Base-by-base conservation (phyloP, 1,139 yeast genomes). In the Candida dubliniensis region DNA sequence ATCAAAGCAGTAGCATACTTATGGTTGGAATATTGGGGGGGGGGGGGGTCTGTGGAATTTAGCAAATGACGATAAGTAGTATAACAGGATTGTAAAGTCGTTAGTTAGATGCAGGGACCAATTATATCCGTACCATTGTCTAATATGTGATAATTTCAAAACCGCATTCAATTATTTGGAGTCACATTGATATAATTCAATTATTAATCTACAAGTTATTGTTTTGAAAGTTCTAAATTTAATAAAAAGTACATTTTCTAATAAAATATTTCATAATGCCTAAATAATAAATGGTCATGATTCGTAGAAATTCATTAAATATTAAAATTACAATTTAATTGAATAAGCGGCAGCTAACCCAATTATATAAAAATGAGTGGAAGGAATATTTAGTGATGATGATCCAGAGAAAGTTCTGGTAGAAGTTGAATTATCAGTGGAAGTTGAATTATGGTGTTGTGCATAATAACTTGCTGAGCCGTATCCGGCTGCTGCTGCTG, bases 1-100 rank as follows among this genome's bases (percentile, higher is more conserved):
- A 31, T 80, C 89, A 0, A 88, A 91, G 86, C 1, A 95, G 95
- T 27, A 82, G 87, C 0, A 67, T 87, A 0, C 87, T 87, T 64
- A 86, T 86, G 79, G 65, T 86, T 38, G 93, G 95, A 0, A 68
- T 87, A 52, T 66, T 87, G 31, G 76, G 82, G 53, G 81, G 88
- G 76, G 87, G 31, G 64, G 82, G 1, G 70, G 76, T 8, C 72
- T 86, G 63, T 86, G 87, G 57, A 71, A 84, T 13, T 87, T 87
- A 58, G 84, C 88, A 46, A 52, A 66, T 82, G 64, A 87, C 81
- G 1, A 59, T 57, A 50, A 62, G 67, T 55, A 83, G 81, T 26
- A 64, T 69, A 12, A 45, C 45, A 31, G 49, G 51, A 8, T 45
- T 18, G 5, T 18, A 18, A 18, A 18, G 23, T 18, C 5, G 23